Evolutionary conservation across 1,284 basidiomycete species (phyloP).

Genomic region (Termitomyces sp.): DNA sequence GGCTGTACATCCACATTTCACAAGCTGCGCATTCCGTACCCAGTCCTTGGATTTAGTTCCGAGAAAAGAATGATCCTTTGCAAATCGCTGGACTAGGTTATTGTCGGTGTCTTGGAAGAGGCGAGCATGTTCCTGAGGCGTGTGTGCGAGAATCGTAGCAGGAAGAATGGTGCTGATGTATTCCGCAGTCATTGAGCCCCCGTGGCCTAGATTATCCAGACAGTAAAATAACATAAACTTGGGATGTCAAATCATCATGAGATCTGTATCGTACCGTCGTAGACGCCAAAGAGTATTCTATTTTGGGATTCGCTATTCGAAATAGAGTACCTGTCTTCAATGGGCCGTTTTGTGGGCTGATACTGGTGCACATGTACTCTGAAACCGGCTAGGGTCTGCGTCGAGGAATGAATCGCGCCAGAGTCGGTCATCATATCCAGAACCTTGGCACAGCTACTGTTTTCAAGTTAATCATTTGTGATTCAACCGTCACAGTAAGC

Average conservation of each 20-base stretch:
- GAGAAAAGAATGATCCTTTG: slow-evolving; percentile 25
- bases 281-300: slow-evolving; percentile 28
- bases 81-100: slow-evolving; percentile 22
- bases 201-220: slow-evolving; percentile 24
- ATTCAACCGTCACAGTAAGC: not conserved
- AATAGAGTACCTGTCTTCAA: slow-evolving; percentile 31
- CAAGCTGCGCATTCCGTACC: slow-evolving; percentile 24
- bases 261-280: slow-evolving; percentile 23
- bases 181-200: slow-evolving; percentile 29
- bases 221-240: not conserved
- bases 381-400: slow-evolving; percentile 15
- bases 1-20: slow-evolving; percentile 31
- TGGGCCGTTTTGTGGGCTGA: slow-evolving; percentile 30
- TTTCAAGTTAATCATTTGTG: not conserved
- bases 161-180: slow-evolving; percentile 27
- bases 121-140: slow-evolving; percentile 18
- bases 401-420: slow-evolving; percentile 11
- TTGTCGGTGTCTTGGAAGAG: slow-evolving; percentile 25
- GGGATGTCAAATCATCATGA: not conserved
- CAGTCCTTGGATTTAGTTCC: slow-evolving; percentile 24
- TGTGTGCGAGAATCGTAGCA: slow-evolving; percentile 19
- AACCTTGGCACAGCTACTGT: not conserved
- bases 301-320: slow-evolving; percentile 13
- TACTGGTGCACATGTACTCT: slow-evolving; percentile 25
- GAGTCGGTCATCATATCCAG: slow-evolving; percentile 2